Evolutionary conservation across 305 asterid species (phyloP).

Genomic region (Solanum hybrid): DNA sequence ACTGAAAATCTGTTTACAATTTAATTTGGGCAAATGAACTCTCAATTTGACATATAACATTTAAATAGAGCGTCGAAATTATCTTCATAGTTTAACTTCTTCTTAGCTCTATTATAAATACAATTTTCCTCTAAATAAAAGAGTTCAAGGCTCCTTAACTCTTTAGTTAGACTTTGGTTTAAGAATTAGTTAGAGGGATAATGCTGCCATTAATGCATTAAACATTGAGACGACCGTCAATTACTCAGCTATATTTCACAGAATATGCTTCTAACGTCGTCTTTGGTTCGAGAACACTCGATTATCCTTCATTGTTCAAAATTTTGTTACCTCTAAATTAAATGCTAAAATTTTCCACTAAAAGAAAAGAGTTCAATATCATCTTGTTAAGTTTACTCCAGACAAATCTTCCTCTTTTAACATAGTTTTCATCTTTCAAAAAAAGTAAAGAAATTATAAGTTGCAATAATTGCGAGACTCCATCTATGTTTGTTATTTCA

Average conservation of each 20-base stretch:
- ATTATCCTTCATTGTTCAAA: neutral
- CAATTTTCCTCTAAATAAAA: neutral
- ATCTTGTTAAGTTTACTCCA: neutral
- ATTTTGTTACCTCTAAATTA: neutral
- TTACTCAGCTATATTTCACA: neutral
- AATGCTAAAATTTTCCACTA: neutral
- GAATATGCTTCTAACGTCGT: neutral
- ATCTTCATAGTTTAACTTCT: neutral
- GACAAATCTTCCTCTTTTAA: neutral
- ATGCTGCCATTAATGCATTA: neutral
- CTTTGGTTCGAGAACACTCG: neutral
- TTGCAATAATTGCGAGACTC: neutral
- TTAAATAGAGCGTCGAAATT: neutral
- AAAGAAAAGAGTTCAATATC: neutral
- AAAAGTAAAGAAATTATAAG: neutral
- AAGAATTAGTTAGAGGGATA: neutral
- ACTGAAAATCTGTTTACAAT: neutral
- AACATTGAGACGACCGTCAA: neutral
- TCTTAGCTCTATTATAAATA: neutral
- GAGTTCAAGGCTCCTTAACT: neutral
- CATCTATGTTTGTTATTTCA: neutral
- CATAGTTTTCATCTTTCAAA: neutral
- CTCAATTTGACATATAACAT: neutral
- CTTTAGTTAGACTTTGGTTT: neutral
- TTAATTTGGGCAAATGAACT: neutral